A percentile compares a stretch with the other conserved stretches of the same genome.
Evolutionary conservation across 306 rosid genomes (phyloP).

Genomic region (Prunus persica): Prunus_persica_NCBIv2 NC_034016.1:16288001-16288500

Average conservation of each 20-base stretch:
- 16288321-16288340: too few relatives aligned
- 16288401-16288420: neutral
- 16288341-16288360: too few relatives aligned
- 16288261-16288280: neutral
- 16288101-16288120: neutral
- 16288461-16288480: conserved; percentile 16
- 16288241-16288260: neutral
- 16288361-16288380: too few relatives aligned
- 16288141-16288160: neutral
- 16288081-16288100: conserved; percentile 4
- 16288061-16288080: conserved; percentile 14
- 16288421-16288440: conserved; percentile 7
- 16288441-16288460: conserved; percentile 18
- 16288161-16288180: neutral
- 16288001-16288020: conserved; percentile 11
- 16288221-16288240: too few relatives aligned
- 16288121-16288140: neutral
- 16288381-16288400: neutral
- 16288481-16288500: conserved; percentile 10
- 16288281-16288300: too few relatives aligned
- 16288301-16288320: too few relatives aligned
- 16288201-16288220: conserved; percentile 15
- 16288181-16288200: conserved; percentile 12
- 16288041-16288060: neutral
- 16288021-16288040: neutral